phyloP scores from a whole-genome alignment of 2,329 filamentous ascomycete species.

The Periconia sp. region DNA sequence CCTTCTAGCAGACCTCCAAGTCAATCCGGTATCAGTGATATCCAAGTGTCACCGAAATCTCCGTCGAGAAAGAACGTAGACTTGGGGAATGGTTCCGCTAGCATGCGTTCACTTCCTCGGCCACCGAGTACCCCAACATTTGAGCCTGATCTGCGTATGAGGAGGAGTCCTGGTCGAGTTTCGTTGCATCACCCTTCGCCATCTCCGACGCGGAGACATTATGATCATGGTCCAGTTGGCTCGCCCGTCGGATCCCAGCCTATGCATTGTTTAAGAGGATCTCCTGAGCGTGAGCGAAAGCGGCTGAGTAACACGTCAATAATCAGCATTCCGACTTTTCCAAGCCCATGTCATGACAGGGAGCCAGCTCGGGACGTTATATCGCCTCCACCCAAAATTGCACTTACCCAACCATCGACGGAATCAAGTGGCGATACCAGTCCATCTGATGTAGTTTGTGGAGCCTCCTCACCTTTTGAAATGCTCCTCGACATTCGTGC shows the following conservation, averaged over 20 bases:
- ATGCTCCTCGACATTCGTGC: conserved; percentile 11
- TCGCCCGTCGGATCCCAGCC: conserved; percentile 14
- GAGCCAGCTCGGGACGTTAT: conserved; percentile 65
- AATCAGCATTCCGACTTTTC: conserved; percentile 53
- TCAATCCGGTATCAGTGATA: conserved; percentile 42
- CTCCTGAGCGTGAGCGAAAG: conserved; percentile 19
- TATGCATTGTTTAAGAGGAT: conserved; percentile 13
- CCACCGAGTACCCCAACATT: conserved; percentile 40
- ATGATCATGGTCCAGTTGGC: conserved; percentile 29
- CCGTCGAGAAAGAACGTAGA: conserved; percentile 9
- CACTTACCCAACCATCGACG: conserved; percentile 52
- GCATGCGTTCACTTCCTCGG: conserved; percentile 23
- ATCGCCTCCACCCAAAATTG: conserved; percentile 59
- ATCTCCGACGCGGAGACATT: conserved; percentile 44
- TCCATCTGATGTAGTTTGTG: conserved; percentile 18
- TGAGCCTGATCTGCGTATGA: conserved; percentile 42
- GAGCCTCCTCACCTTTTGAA: conserved; percentile 31
- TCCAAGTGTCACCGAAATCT: conserved; percentile 39
- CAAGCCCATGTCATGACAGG: conserved; percentile 83
- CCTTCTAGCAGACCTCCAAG: conserved; percentile 44
- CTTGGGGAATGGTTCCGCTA: conserved; percentile 22
- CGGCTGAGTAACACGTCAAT: conserved; percentile 34
- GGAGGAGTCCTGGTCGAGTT: conserved; percentile 40
- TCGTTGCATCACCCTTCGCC: conserved; percentile 51
- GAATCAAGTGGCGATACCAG: conserved; percentile 9